phyloP scores from a whole-genome alignment of 257 asterid genomes.

The Salvia hispanica region DNA sequence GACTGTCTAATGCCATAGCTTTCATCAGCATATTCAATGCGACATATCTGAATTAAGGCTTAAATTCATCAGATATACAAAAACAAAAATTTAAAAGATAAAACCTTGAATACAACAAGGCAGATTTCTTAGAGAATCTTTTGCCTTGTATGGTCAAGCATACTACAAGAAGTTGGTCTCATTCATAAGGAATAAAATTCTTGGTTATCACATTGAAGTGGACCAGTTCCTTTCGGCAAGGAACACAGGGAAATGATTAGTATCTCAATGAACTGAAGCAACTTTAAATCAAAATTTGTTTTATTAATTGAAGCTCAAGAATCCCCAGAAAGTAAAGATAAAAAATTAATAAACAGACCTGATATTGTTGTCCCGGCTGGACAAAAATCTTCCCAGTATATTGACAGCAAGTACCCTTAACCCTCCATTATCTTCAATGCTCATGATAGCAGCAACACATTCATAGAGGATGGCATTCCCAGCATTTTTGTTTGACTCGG shows the following conservation, averaged over 20 bases:
- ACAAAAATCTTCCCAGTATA: slow-evolving; percentile 91
- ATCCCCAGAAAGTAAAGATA: slow-evolving; percentile 21
- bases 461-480: slow-evolving; percentile 92
- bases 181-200: slow-evolving; percentile 13
- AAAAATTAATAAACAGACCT: slow-evolving; percentile 49
- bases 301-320: slow-evolving; percentile 17
- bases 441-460: slow-evolving; percentile 90
- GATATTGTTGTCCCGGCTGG: slow-evolving; percentile 95
- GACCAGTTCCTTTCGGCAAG: slow-evolving; percentile 13
- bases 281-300: background rate
- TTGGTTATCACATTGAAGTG: background rate
- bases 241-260: slow-evolving; percentile 6
- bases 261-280: slow-evolving; percentile 4
- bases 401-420: slow-evolving; percentile 86
- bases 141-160: background rate
- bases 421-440: slow-evolving; percentile 89
- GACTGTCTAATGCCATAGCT: slow-evolving; percentile 83
- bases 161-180: background rate
- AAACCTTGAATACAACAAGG: slow-evolving; percentile 19
- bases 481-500: slow-evolving; percentile 89
- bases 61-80: slow-evolving; percentile 30
- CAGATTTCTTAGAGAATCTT: slow-evolving; percentile 18
- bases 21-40: slow-evolving; percentile 94
- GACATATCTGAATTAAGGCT: slow-evolving; percentile 69
- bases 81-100: background rate